phyloP scores from a whole-genome alignment of 2,329 filamentous ascomycete genomes.

The Pseudonectria foliicola region DNA sequence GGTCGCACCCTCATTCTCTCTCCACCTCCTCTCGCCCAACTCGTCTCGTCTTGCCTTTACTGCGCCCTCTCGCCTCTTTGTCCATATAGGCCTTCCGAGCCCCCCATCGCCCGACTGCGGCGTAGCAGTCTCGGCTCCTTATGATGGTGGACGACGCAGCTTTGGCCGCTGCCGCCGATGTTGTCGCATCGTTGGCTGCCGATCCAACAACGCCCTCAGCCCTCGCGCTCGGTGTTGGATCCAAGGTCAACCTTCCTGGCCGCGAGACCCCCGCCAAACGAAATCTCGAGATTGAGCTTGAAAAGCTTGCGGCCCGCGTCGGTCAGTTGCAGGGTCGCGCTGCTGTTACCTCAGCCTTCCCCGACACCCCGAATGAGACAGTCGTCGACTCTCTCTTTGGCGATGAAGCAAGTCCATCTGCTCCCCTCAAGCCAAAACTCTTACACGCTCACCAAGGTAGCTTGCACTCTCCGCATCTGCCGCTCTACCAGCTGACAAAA shows the following conservation, averaged over 20 bases:
- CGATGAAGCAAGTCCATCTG: conserved; percentile 45
- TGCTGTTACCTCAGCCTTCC: conserved; percentile 54
- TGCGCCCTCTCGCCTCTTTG: background rate
- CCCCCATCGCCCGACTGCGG: conserved; percentile 20
- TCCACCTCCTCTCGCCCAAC: background rate
- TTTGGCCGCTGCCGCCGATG: conserved; percentile 45
- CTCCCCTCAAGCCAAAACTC: conserved; percentile 37
- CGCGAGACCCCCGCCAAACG: conserved; percentile 67
- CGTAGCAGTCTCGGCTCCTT: conserved; percentile 18
- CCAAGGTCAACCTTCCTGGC: conserved; percentile 67
- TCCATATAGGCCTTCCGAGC: conserved; percentile 2
- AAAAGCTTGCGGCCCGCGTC: conserved; percentile 68
- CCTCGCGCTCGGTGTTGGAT: conserved; percentile 34
- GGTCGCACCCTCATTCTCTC: no score
- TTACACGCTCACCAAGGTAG: conserved; percentile 35
- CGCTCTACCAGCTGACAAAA: conserved; percentile 56
- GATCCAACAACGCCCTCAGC: conserved; percentile 33
- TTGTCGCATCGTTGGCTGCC: conserved; percentile 46
- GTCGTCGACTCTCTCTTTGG: conserved; percentile 57
- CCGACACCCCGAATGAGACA: conserved; percentile 76
- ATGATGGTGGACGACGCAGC: conserved; percentile 49
- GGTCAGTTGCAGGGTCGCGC: conserved; percentile 77
- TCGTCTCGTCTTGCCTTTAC: background rate
- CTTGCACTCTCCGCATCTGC: conserved; percentile 30
- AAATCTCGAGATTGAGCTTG: conserved; percentile 74